Conservation (phyloP, 164 flowering plant genomes). For the Santalum album region DNA sequence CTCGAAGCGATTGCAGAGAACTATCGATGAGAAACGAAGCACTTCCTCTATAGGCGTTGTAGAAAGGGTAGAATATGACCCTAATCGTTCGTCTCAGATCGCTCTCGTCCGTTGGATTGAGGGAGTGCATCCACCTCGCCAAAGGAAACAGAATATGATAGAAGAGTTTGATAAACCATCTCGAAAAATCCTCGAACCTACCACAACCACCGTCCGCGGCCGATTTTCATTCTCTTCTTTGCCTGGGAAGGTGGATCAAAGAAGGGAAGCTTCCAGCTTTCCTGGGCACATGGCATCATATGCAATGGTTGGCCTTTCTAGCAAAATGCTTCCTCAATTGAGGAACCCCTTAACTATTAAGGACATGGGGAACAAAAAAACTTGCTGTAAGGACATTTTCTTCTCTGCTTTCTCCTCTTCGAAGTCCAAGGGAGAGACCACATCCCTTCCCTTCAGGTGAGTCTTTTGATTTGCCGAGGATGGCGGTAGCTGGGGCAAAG, state of each 20-base stretch:
- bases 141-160: not conserved
- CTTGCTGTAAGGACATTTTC: not conserved
- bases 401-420: not conserved
- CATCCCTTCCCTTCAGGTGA: too few species aligned
- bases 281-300: not conserved
- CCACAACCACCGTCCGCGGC: not conserved
- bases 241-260: not conserved
- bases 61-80: not conserved
- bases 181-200: not conserved
- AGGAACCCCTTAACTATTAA: too few species aligned
- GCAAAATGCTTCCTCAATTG: too few species aligned
- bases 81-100: not conserved
- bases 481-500: too few species aligned
- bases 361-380: not conserved
- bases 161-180: not conserved
- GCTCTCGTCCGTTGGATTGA: not conserved
- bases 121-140: too few species aligned
- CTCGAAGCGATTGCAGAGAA: too few species aligned
- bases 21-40: too few species aligned
- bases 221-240: not conserved
- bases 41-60: not conserved
- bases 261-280: not conserved
- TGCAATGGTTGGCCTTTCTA: not conserved
- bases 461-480: too few species aligned
- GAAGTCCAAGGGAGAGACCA: not conserved